These are phyloP conservation scores for Cordyceps pruinosa DNA, from an alignment of 2,329 filamentous ascomycete genomes.

Conservation along the genomic window DNA sequence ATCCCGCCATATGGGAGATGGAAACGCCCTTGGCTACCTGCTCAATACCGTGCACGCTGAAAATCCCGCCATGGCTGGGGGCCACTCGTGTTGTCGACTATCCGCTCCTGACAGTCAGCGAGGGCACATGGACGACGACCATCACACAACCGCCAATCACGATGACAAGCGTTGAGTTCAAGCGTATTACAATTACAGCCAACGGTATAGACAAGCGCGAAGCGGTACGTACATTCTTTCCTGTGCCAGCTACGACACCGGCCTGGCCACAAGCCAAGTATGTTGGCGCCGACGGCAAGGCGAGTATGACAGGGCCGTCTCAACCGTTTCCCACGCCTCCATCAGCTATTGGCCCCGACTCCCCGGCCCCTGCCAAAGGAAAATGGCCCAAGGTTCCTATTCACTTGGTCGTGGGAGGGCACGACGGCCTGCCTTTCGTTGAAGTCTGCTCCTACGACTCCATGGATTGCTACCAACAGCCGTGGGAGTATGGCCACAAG, in stretches of 20 bases:
- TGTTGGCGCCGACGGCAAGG: constrained; percentile 15
- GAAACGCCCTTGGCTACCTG: constrained; percentile 23
- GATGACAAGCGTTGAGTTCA: constrained; percentile 20
- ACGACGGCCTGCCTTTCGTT: no score
- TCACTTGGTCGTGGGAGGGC: neutral
- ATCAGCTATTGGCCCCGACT: constrained; percentile 14
- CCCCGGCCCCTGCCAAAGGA: constrained; percentile 13
- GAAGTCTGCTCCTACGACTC: no score
- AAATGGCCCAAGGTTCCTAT: constrained; percentile 14
- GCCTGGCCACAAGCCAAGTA: constrained; percentile 19
- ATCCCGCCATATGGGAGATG: constrained; percentile 26
- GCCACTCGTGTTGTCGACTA: constrained; percentile 25
- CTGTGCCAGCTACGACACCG: constrained; percentile 17
- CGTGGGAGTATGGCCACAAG: no score
- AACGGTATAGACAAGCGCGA: constrained; percentile 7
- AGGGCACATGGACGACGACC: constrained; percentile 24
- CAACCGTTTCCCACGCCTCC: constrained; percentile 18
- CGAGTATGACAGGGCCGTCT: constrained; percentile 12
- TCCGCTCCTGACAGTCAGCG: constrained; percentile 25
- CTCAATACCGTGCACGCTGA: constrained; percentile 21
- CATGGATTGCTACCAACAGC: neutral
- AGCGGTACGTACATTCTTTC: constrained; percentile 9
- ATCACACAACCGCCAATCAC: constrained; percentile 24
- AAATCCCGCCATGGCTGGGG: constrained; percentile 22
- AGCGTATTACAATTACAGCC: constrained; percentile 18